These are phyloP conservation scores for Peterozyma xylosa DNA, from an alignment of 805 yeast species.

Conservation along the genomic window DNA sequence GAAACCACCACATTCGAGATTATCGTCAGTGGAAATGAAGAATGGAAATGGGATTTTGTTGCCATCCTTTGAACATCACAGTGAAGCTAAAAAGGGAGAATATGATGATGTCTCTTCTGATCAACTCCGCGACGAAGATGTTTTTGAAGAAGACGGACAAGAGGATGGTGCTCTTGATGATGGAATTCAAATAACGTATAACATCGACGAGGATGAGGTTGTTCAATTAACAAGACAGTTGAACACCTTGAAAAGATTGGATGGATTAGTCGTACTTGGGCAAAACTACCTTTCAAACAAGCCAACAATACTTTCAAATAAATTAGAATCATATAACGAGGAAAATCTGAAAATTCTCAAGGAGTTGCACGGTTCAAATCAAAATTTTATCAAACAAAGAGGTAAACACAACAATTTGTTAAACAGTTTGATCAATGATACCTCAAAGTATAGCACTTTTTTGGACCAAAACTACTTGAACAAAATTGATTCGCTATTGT, in stretches of 20 bases:
- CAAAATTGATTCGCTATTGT: constrained; percentile 52
- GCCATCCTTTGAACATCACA: too few species aligned
- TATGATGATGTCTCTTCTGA: too few species aligned
- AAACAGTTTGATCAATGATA: neutral
- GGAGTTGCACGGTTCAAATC: constrained; percentile 13
- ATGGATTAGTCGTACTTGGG: constrained; percentile 11
- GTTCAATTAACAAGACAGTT: constrained; percentile 2
- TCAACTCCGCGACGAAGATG: too few species aligned
- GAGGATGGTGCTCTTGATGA: neutral
- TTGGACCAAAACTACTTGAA: constrained; percentile 16
- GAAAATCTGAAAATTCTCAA: neutral
- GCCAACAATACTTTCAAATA: constrained; percentile 1
- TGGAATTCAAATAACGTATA: neutral
- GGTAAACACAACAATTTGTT: constrained; percentile 4
- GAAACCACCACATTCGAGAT: too few species aligned
- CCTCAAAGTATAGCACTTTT: constrained; percentile 5
- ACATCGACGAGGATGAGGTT: constrained; percentile 4
- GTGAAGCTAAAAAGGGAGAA: too few species aligned
- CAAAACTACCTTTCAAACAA: constrained; percentile 1
- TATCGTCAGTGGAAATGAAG: too few species aligned
- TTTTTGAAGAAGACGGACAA: neutral
- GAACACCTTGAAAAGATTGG: constrained; percentile 12
- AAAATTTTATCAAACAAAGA: constrained; percentile 10
- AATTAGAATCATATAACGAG: neutral
- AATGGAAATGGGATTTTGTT: too few species aligned